Evolutionary conservation across 805 yeast genomes (phyloP).

Genomic region (Candida maltosa): DNA sequence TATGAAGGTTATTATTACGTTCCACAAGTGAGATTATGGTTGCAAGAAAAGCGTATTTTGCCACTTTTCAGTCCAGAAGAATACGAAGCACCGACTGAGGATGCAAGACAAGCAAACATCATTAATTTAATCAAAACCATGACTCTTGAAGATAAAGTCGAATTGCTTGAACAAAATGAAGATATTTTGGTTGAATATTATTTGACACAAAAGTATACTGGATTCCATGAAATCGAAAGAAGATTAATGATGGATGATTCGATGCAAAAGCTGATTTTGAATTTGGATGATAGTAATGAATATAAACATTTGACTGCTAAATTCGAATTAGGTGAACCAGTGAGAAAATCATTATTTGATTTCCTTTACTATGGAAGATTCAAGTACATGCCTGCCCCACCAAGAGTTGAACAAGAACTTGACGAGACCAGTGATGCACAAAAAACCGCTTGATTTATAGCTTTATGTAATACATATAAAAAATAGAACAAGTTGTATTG

Average conservation of each 20-base stretch:
- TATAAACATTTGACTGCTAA: conserved; percentile 23
- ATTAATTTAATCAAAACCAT: conserved; percentile 12
- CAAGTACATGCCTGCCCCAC: conserved; percentile 10
- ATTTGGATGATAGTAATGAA: conserved; percentile 16
- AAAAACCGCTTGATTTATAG: too few species aligned
- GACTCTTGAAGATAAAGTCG: conserved; percentile 19
- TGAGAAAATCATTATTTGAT: conserved; percentile 22
- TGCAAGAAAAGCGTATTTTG: conserved; percentile 12
- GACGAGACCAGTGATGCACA: too few species aligned
- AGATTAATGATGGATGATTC: conserved; percentile 18
- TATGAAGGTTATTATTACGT: conserved; percentile 21
- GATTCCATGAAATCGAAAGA: conserved; percentile 21
- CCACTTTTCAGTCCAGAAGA: conserved; percentile 13
- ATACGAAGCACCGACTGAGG: conserved; percentile 10
- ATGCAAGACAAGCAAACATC: conserved; percentile 11
- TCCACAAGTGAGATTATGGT: conserved; percentile 21
- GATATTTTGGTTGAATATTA: conserved; percentile 23
- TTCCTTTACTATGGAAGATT: conserved; percentile 22
- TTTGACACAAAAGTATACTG: conserved; percentile 21
- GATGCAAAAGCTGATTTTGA: conserved; percentile 14
- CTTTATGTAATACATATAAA: too few species aligned
- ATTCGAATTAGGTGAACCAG: conserved; percentile 22
- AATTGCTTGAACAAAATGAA: conserved; percentile 17
- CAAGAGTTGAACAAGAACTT: too few species aligned
- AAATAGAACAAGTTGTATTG: too few species aligned